phyloP scores from a whole-genome alignment of 2,329 filamentous ascomycete genomes.

The Coccinonectria pachysandricola region DNA sequence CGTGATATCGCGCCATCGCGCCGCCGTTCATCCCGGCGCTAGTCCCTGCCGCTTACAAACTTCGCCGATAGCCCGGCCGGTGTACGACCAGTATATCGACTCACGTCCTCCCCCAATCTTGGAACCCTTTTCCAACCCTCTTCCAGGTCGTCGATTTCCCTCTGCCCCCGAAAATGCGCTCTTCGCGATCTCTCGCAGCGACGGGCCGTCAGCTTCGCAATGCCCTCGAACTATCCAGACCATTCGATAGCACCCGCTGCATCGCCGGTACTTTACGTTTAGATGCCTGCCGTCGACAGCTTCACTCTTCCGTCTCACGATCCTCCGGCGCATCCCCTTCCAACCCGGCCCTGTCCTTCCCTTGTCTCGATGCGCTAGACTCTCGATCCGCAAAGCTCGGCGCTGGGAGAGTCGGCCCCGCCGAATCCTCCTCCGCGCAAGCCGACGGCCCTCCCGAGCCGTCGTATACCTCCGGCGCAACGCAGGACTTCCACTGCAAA shows the following conservation, averaged over 20 bases:
- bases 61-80: neutral
- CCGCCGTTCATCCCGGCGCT: slow-evolving; percentile 7
- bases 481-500: slow-evolving; percentile 62
- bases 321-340: slow-evolving; percentile 37
- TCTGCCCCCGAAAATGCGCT: slow-evolving; percentile 11
- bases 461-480: slow-evolving; percentile 84
- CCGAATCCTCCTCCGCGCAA: slow-evolving; percentile 1
- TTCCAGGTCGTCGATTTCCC: slow-evolving; percentile 1
- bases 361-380: slow-evolving; percentile 79
- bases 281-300: slow-evolving; percentile 5
- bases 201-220: slow-evolving; percentile 11
- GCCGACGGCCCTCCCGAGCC: slow-evolving; percentile 72
- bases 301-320: slow-evolving; percentile 12
- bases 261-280: slow-evolving; percentile 2
- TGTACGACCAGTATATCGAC: no score
- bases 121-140: no score
- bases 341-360: slow-evolving; percentile 81
- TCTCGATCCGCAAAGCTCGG: slow-evolving; percentile 65
- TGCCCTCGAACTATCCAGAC: slow-evolving; percentile 1
- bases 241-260: slow-evolving; percentile 1
- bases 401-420: slow-evolving; percentile 21
- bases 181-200: slow-evolving; percentile 10
- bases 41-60: slow-evolving; percentile 2
- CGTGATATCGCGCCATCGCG: slow-evolving; percentile 20
- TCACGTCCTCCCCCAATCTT: no score